Conservation (phyloP, 164 flowering plant genomes). For the Umbellularia californica region DNA sequence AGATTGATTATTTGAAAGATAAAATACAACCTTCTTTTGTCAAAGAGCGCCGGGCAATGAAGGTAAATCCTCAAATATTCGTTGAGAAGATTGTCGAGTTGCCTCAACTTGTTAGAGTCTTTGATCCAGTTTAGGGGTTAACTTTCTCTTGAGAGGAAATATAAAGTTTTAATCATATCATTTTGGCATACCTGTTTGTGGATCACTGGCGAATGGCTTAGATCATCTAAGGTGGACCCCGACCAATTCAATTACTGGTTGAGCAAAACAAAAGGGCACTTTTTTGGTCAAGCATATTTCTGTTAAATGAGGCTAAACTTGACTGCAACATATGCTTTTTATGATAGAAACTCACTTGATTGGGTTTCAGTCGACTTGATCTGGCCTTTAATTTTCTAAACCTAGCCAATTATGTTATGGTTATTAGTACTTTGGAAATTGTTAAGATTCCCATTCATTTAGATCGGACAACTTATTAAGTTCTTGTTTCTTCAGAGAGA, state of each 20-base stretch:
- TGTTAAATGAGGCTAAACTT: not conserved
- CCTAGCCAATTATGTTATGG: no score
- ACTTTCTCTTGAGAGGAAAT: not conserved
- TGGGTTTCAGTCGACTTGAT: not conserved
- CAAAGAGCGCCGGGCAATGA: slow-evolving; percentile 94
- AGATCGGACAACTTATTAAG: not conserved
- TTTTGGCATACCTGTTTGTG: no score
- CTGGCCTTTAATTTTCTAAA: not conserved
- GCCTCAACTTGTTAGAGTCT: not conserved
- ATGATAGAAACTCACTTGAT: not conserved
- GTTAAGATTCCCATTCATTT: no score
- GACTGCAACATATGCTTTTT: no score
- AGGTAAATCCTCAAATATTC: slow-evolving; percentile 36
- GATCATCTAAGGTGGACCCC: no score
- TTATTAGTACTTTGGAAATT: no score
- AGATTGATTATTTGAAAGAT: slow-evolving; percentile 95
- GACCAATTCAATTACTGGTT: not conserved
- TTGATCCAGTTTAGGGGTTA: not conserved
- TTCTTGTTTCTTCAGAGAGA: slow-evolving; percentile 62
- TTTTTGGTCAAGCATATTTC: not conserved
- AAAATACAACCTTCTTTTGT: slow-evolving; percentile 97
- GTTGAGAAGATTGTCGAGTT: not conserved
- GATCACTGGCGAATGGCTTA: no score
- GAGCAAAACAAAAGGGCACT: not conserved
- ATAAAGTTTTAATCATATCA: no score